Percentiles rank a stretch among this genome's conserved stretches.
Evolutionary conservation across 306 rosid genomes (phyloP).

Genomic region (Casuarina cunninghamiana): DNA sequence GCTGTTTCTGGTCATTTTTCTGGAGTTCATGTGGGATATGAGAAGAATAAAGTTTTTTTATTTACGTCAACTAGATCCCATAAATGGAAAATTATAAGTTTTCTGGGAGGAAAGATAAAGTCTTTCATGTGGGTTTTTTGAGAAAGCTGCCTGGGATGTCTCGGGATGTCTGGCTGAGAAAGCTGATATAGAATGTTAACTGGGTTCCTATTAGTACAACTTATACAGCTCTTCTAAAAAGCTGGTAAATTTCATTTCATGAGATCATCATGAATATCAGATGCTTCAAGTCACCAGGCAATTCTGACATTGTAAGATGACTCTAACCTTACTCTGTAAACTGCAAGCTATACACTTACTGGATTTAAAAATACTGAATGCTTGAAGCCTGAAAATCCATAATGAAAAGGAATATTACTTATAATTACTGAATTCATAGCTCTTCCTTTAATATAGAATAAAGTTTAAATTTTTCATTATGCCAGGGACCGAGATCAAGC

Average conservation of each 20-base stretch:
- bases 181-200: background rate
- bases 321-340: background rate
- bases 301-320: background rate
- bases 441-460: conserved; percentile 8
- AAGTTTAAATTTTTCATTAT: conserved; percentile 12
- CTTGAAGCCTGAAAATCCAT: background rate
- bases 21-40: background rate
- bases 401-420: background rate
- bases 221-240: background rate
- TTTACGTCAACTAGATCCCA: background rate
- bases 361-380: background rate
- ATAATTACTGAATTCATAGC: background rate
- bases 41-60: background rate
- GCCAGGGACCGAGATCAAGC: conserved; percentile 33
- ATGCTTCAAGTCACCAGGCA: background rate
- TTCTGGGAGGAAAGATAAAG: background rate
- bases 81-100: background rate
- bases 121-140: background rate
- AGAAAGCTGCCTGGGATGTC: background rate
- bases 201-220: background rate
- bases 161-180: too few relatives aligned
- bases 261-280: background rate
- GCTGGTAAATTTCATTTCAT: background rate
- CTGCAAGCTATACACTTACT: background rate
- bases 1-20: background rate